A percentile compares a stretch with the other conserved stretches of the same genome.
Conservation (phyloP, 768 basidiomycete species). For the Suillus alpinus region DNA sequence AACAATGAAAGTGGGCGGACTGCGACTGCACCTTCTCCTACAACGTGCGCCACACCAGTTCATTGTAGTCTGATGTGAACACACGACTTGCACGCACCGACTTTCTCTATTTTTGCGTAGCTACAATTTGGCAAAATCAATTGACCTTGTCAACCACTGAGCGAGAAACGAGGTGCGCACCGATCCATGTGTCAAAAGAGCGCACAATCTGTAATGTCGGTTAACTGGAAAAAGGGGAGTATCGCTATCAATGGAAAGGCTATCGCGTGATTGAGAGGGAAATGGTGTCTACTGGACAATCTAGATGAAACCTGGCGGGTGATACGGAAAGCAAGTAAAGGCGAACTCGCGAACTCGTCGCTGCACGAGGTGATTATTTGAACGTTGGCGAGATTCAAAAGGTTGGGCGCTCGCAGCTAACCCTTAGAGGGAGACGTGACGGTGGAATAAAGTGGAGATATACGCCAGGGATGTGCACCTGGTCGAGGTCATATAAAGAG, state of each 20-base stretch:
- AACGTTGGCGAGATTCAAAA: conserved; percentile 13
- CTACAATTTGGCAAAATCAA: conserved; percentile 42
- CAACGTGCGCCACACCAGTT: conserved; percentile 16
- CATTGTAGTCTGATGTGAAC: conserved; percentile 11
- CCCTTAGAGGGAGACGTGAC: conserved; percentile 14
- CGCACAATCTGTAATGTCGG: background rate
- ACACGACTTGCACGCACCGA: conserved; percentile 64
- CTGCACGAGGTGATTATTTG: conserved; percentile 3
- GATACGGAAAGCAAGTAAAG: conserved; percentile 4
- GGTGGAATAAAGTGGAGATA: conserved; percentile 6
- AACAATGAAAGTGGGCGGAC: conserved; percentile 7
- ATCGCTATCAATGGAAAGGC: conserved; percentile 3
- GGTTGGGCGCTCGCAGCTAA: conserved; percentile 8
- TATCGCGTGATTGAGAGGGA: conserved; percentile 2
- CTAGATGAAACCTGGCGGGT: background rate
- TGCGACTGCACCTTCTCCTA: conserved; percentile 42
- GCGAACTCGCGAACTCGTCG: conserved; percentile 9
- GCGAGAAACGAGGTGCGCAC: conserved; percentile 19
- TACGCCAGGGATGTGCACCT: conserved; percentile 1
- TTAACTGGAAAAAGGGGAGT: conserved; percentile 4
- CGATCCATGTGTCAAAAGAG: conserved; percentile 28
- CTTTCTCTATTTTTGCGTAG: conserved; percentile 97
- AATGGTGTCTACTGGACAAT: background rate
- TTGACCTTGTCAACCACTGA: conserved; percentile 16
- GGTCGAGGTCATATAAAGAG: conserved; percentile 5